These are phyloP conservation scores for Fimicolochytrium jonesii DNA, from an alignment of 192 early-diverging fungal genomes.

Conservation along the genomic window DNA sequence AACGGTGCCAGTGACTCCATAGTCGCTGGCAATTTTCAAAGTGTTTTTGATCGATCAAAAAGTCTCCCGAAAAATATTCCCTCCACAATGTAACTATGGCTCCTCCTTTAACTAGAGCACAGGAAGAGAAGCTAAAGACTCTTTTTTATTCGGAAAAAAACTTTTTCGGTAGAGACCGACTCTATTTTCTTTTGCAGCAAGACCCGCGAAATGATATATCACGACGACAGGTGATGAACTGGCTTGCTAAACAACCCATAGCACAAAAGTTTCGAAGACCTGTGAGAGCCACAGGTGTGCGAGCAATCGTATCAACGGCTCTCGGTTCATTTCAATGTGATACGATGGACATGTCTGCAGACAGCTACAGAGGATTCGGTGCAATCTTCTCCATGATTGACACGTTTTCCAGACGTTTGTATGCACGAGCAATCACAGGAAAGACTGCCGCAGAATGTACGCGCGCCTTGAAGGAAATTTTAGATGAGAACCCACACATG, in stretches of 20 bases:
- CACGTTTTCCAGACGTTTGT: background rate
- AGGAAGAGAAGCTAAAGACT: background rate
- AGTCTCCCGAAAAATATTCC: too few relatives aligned
- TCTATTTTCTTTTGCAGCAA: background rate
- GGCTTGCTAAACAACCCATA: background rate
- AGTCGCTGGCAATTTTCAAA: too few relatives aligned
- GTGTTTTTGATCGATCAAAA: too few relatives aligned
- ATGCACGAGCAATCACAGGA: background rate
- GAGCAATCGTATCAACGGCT: background rate
- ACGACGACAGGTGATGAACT: background rate
- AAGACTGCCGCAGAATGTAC: background rate
- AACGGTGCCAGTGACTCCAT: too few relatives aligned
- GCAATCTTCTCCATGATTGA: background rate
- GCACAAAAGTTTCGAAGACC: background rate
- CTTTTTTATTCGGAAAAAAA: background rate
- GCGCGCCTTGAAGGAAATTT: background rate
- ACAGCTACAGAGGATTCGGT: background rate
- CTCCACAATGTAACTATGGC: too few relatives aligned
- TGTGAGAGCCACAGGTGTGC: background rate
- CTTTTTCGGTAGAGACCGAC: background rate
- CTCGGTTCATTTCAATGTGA: background rate
- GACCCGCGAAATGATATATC: background rate
- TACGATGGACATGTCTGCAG: background rate
- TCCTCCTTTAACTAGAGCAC: background rate
- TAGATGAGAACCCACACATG: background rate